Conservation (phyloP, 352 stramenopile genomes). For the Pythium dissotocum region DNA sequence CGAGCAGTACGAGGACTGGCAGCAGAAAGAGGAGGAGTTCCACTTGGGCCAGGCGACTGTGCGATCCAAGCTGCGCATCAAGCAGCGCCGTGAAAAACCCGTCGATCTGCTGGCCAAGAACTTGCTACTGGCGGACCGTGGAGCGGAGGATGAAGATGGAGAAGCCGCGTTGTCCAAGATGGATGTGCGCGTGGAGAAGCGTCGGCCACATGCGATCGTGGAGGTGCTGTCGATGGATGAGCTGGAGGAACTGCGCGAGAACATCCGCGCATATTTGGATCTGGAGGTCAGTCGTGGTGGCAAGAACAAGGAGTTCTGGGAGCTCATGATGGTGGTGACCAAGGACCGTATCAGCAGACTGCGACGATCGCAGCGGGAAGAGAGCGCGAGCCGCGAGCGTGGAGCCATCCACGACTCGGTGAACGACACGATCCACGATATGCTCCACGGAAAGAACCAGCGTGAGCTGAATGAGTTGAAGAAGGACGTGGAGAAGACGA, state of each 20-base stretch:
- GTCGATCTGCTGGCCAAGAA: conserved; percentile 99
- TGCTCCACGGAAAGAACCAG: conserved; percentile 85
- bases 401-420: conserved; percentile 87
- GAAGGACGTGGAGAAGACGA: conserved; percentile 66
- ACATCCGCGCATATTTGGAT: conserved; percentile 91
- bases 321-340: conserved; percentile 76
- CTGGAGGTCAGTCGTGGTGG: conserved; percentile 67
- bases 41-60: conserved; percentile 94
- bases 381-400: conserved; percentile 49
- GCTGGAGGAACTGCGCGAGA: conserved; percentile 78
- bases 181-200: conserved; percentile 81
- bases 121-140: conserved; percentile 92
- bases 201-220: conserved; percentile 62
- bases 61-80: conserved; percentile 85
- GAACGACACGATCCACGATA: conserved; percentile 86
- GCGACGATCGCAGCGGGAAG: conserved; percentile 60
- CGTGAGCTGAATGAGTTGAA: conserved; percentile 50
- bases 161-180: conserved; percentile 72
- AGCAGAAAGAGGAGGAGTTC: conserved; percentile 98
- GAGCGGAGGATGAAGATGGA: conserved; percentile 62
- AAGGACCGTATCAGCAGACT: conserved; percentile 70
- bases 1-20: conserved; percentile 97
- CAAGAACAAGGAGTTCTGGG: conserved; percentile 86
- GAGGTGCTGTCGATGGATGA: conserved; percentile 82
- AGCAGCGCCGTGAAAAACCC: conserved; percentile 93